These are phyloP conservation scores for Colletotrichum sp. DNA, from an alignment of 2,329 filamentous ascomycete genomes.

Conservation along the genomic window DNA sequence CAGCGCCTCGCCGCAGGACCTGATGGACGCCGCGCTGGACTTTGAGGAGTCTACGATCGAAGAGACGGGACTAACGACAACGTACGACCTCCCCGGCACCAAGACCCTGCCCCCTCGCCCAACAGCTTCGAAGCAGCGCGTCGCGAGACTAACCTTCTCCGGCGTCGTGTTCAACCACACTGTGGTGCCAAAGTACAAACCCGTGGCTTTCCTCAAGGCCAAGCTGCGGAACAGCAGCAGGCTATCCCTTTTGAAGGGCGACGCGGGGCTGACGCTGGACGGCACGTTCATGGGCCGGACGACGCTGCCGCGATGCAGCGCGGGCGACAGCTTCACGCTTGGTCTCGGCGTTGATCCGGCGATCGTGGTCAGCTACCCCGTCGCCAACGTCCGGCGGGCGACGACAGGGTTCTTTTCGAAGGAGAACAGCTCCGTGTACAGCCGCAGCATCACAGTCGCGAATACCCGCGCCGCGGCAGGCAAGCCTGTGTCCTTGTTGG, in stretches of 20 bases:
- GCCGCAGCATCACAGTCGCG: constrained; percentile 50
- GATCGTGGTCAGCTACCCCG: constrained; percentile 59
- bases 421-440: constrained; percentile 56
- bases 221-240: constrained; percentile 60
- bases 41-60: constrained; percentile 61
- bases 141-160: constrained; percentile 58
- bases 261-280: constrained; percentile 65
- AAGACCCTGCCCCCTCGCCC: constrained; percentile 61
- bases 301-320: constrained; percentile 57
- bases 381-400: constrained; percentile 57
- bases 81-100: constrained; percentile 63
- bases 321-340: constrained; percentile 58
- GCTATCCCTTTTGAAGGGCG: constrained; percentile 60
- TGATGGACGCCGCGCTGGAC: constrained; percentile 35
- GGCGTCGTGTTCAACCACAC: constrained; percentile 61
- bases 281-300: constrained; percentile 65
- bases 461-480: constrained; percentile 50
- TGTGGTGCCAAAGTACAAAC: constrained; percentile 64
- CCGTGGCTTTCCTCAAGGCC: constrained; percentile 64
- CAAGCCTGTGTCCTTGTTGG: constrained; percentile 49
- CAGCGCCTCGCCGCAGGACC: background rate
- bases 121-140: constrained; percentile 61
- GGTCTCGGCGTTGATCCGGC: constrained; percentile 65
- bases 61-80: constrained; percentile 64
- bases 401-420: constrained; percentile 58